Evolutionary conservation across 352 stramenopile species (phyloP).

Genomic region (Aphanomyces invadans): DNA sequence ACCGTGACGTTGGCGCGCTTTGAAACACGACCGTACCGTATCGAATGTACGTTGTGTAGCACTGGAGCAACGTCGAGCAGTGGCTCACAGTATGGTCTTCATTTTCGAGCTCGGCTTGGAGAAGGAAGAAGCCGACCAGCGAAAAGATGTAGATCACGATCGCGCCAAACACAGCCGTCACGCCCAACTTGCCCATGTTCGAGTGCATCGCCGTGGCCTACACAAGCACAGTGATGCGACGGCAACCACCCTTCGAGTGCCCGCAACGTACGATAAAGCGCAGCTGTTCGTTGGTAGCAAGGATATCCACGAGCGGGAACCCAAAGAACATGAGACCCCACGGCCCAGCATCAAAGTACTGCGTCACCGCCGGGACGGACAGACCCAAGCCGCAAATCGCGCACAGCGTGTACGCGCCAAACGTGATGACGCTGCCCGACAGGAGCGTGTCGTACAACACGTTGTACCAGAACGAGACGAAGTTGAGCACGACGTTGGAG

Average conservation of each 20-base stretch:
- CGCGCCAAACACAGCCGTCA: constrained; percentile 22
- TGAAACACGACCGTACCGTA: constrained; percentile 5
- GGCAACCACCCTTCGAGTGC: too few species aligned
- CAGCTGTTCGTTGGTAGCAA: constrained; percentile 23
- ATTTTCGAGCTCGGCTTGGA: constrained; percentile 19
- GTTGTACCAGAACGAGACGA: constrained; percentile 19
- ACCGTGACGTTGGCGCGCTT: too few species aligned
- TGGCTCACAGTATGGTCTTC: constrained; percentile 1
- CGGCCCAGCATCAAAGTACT: constrained; percentile 7
- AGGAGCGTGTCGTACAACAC: constrained; percentile 19
- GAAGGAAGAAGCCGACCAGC: constrained; percentile 20
- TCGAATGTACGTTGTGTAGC: constrained; percentile 24
- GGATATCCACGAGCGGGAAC: constrained; percentile 21
- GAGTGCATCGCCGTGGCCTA: constrained; percentile 20
- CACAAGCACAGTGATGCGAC: too few species aligned
- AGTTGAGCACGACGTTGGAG: not conserved
- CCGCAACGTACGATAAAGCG: constrained; percentile 8
- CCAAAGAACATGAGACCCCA: constrained; percentile 24
- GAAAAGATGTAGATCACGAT: constrained; percentile 25
- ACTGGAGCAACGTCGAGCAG: constrained; percentile 18
- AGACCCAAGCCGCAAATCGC: constrained; percentile 9
- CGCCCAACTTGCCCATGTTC: constrained; percentile 22
- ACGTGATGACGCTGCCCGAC: not conserved
- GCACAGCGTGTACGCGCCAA: constrained; percentile 22
- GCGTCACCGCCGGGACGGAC: constrained; percentile 5